Evolutionary conservation across 768 basidiomycete species (phyloP), one percentile per base, ranked within the genome.

Genomic region (Kwoniella mangroviensis): DNA sequence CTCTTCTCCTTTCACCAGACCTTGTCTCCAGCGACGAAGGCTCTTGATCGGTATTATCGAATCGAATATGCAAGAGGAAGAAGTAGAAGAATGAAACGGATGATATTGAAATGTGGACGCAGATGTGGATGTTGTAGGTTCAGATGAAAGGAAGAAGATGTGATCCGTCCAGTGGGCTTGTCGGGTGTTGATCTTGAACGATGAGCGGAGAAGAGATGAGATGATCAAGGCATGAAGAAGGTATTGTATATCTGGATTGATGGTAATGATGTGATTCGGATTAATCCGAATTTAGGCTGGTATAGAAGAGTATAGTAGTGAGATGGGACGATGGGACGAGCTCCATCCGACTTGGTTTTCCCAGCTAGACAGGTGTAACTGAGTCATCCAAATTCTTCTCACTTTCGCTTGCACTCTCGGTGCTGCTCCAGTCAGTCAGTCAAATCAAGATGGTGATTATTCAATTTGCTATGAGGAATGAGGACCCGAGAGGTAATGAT

Each of bases 401-500:
- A 7, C 6, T 34, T n/a, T 5, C 12, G 54, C 54, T 55, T 22
- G 19, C 6, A 21, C 12, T 55, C 24, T 19, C 49, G 13, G 3
- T 51, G n/a, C n/a, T 2, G n/a, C 6, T 54, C 22, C 19, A 24
- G n/a, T 40, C 34, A 60, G n/a, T 19, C 28, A 60, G 41, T 60
- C 12, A 43, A n/a, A 34, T 34, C 34, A 34, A 11, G 12, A 13
- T 11, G 40, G 2, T 42, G 21, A 21, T 54, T 11, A 54, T 54
- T 21, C 24, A 21, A 24, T 24, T 28, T 21, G 15, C 40, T 1
- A 57, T 26, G 21, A 49, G 19, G 13, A 53, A 42, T 56, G 65
- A 67, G 65, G 41, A 67, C 65, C 65, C 42, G 41, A 67, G 56
- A 55, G 65, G 65, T 67, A 43, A 51, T 59, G 49, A 67, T 67